Percentiles rank a stretch among this genome's conserved stretches.
Evolutionary conservation across 148 eudicot species (phyloP).

Genomic region (Persicaria maculosa): DNA sequence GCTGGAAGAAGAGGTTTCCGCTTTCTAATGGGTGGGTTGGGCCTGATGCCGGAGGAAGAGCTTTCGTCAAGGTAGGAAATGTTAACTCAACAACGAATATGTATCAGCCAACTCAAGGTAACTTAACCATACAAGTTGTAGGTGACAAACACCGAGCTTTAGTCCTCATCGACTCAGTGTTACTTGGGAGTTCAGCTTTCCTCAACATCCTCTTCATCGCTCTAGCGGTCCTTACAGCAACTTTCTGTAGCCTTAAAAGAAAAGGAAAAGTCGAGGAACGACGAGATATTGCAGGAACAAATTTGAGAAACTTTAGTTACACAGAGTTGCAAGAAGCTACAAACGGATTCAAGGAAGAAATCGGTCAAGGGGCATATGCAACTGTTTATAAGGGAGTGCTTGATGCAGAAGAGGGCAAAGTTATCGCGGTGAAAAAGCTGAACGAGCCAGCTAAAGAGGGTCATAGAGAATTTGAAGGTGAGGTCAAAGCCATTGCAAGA

Average conservation of each 20-base stretch:
- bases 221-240: too few species aligned
- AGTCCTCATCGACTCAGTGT: neutral
- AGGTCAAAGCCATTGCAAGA: constrained; percentile 21
- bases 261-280: neutral
- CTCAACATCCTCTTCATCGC: constrained; percentile 15
- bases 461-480: constrained; percentile 22
- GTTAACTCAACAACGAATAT: too few species aligned
- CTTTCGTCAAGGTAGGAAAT: constrained; percentile 17
- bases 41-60: neutral
- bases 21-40: constrained; percentile 21
- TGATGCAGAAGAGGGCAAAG: too few species aligned
- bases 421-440: too few species aligned
- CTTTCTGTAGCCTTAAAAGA: constrained; percentile 5
- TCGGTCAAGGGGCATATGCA: too few species aligned
- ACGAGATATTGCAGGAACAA: neutral
- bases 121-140: neutral
- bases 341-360: too few species aligned
- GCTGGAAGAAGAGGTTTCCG: constrained; percentile 30
- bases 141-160: constrained; percentile 3
- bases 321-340: too few species aligned
- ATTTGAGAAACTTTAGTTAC: neutral
- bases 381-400: too few species aligned
- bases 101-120: neutral
- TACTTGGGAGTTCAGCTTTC: constrained; percentile 20
- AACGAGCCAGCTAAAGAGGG: neutral